Evolutionary conservation across 1,284 basidiomycete genomes (phyloP).

Genomic region (Cerrena zonata): DNA sequence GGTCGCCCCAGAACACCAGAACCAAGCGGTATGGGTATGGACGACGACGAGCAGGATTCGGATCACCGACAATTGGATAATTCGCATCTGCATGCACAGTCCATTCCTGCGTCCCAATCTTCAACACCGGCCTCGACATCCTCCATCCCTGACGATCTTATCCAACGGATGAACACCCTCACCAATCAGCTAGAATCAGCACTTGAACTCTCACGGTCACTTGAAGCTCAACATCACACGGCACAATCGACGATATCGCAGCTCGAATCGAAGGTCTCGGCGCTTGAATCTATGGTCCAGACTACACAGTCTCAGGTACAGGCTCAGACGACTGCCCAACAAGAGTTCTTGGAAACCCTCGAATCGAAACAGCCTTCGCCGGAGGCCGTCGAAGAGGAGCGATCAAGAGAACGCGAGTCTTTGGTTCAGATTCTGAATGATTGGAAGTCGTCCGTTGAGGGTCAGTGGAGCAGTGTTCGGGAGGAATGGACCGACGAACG

Average conservation of each 20-base stretch:
- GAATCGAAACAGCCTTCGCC: constrained; percentile 27
- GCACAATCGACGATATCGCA: constrained; percentile 75
- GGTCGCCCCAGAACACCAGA: constrained; percentile 72
- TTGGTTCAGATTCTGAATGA: constrained; percentile 51
- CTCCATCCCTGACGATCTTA: constrained; percentile 53
- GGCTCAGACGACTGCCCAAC: constrained; percentile 38
- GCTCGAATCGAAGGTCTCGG: constrained; percentile 65
- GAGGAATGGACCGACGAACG: constrained; percentile 82
- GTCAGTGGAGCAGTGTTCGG: constrained; percentile 71
- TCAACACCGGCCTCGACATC: constrained; percentile 19
- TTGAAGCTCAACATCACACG: constrained; percentile 75
- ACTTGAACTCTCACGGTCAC: constrained; percentile 63
- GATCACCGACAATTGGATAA: constrained; percentile 2
- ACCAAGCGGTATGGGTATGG: constrained; percentile 64
- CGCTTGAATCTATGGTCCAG: constrained; percentile 54
- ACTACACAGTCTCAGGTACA: constrained; percentile 36
- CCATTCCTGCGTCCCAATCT: constrained; percentile 16
- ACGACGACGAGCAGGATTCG: constrained; percentile 33
- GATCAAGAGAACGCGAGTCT: constrained; percentile 37
- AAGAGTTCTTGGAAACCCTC: constrained; percentile 38
- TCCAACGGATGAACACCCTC: constrained; percentile 65
- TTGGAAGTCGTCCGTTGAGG: constrained; percentile 71
- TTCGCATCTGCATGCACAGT: constrained; percentile 17
- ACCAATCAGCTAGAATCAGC: constrained; percentile 75
- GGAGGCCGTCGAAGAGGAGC: constrained; percentile 22